These are phyloP conservation scores for Chrysanthemum lavandulifolium DNA, from an alignment of 129 eudicot species.

Conservation along the genomic window DNA sequence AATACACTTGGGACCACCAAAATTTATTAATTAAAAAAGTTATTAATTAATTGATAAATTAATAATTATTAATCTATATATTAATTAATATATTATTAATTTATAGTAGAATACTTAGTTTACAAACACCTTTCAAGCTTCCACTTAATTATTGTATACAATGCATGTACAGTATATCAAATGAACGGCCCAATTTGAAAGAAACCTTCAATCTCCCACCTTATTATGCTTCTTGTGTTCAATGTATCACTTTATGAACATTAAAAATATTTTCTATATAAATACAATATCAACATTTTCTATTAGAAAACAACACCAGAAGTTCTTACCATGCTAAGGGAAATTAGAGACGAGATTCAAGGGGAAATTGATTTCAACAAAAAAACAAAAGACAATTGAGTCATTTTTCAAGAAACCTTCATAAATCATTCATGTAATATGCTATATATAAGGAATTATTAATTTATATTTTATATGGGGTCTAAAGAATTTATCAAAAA, in stretches of 20 bases:
- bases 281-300: not conserved
- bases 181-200: conserved; percentile 20
- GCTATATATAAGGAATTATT: conserved; percentile 29
- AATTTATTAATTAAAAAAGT: no score
- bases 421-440: conserved; percentile 28
- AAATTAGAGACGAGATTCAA: conserved; percentile 44
- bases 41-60: no score
- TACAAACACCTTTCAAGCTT: no score
- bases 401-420: conserved; percentile 29
- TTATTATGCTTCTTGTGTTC: not conserved
- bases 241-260: no score
- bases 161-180: not conserved
- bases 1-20: no score
- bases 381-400: conserved; percentile 34
- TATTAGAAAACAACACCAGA: conserved; percentile 30
- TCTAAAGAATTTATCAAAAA: conserved; percentile 17
- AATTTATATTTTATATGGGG: conserved; percentile 16
- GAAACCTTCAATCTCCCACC: conserved; percentile 23
- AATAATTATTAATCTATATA: no score
- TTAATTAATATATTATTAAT: no score
- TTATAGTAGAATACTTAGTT: no score
- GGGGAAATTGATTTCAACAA: conserved; percentile 41
- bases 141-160: no score
- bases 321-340: conserved; percentile 37
- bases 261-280: no score